Conservation (phyloP, 140 eudicot species). For the Flaveria floridana region DNA sequence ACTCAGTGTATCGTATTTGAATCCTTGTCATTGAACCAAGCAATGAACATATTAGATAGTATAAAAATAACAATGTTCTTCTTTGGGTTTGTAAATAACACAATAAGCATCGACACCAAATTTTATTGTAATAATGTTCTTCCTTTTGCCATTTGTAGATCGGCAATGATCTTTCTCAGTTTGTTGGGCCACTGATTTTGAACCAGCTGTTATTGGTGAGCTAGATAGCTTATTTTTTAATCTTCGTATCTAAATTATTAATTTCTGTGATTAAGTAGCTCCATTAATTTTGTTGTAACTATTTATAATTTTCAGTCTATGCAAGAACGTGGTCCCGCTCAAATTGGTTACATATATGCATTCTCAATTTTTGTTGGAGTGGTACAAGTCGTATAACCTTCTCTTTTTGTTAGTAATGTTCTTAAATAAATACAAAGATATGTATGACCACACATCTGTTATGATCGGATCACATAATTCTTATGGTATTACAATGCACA, state of each 20-base stretch:
- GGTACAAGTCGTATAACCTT: constrained; percentile 50
- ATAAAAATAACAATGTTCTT: background rate
- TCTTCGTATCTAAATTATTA: constrained; percentile 5
- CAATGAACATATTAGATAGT: background rate
- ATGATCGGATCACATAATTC: constrained; percentile 10
- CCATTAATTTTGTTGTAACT: background rate
- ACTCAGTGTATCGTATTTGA: constrained; percentile 3
- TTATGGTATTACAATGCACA: background rate
- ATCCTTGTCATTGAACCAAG: background rate
- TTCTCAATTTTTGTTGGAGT: constrained; percentile 80
- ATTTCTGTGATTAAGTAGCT: constrained; percentile 1
- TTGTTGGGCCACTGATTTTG: constrained; percentile 82
- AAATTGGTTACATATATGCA: constrained; percentile 78
- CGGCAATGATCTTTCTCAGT: constrained; percentile 87
- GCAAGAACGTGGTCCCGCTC: constrained; percentile 81
- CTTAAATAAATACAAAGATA: background rate
- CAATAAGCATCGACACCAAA: background rate
- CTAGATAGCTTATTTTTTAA: constrained; percentile 16
- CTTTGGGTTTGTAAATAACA: constrained; percentile 5
- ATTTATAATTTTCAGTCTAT: constrained; percentile 58
- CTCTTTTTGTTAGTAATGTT: constrained; percentile 13
- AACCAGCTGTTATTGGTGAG: constrained; percentile 73
- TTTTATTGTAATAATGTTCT: background rate
- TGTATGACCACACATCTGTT: background rate
- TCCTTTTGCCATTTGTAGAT: constrained; percentile 46